Conservation (phyloP, 139 green algal genomes). For the Chlorella vulgaris region DNA sequence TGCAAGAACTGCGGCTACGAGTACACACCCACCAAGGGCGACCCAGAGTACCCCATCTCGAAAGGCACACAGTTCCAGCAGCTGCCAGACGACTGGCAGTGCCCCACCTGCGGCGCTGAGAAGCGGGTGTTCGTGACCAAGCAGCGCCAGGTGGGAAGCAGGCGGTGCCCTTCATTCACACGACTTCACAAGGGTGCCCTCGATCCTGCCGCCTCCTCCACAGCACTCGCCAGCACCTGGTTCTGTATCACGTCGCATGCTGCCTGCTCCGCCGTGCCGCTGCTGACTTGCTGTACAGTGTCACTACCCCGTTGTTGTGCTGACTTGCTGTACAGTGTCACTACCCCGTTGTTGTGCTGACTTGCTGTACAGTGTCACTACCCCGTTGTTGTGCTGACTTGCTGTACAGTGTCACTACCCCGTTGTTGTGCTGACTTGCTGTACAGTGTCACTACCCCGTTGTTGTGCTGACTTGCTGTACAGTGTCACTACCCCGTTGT, state of each 20-base stretch:
- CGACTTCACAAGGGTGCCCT: background rate
- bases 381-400: background rate
- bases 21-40: slow-evolving; percentile 81
- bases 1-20: slow-evolving; percentile 74
- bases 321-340: too few relatives aligned
- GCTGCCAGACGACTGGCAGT: slow-evolving; percentile 91
- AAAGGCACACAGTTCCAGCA: slow-evolving; percentile 78
- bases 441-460: background rate
- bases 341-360: too few relatives aligned
- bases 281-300: too few relatives aligned
- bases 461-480: background rate
- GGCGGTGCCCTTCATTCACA: background rate
- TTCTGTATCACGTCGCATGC: too few relatives aligned
- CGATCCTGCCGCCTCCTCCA: too few relatives aligned
- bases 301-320: too few relatives aligned
- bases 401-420: too few relatives aligned
- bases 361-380: background rate
- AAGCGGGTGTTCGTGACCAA: slow-evolving; percentile 80
- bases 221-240: too few relatives aligned
- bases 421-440: too few relatives aligned
- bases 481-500: background rate
- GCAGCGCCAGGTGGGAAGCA: slow-evolving; percentile 36
- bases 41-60: slow-evolving; percentile 89
- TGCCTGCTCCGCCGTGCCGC: too few relatives aligned
- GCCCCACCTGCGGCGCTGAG: slow-evolving; percentile 85